Evolutionary conservation across 1,284 basidiomycete genomes (phyloP).

Genomic region (Lignosus rhinocerotis): DNA sequence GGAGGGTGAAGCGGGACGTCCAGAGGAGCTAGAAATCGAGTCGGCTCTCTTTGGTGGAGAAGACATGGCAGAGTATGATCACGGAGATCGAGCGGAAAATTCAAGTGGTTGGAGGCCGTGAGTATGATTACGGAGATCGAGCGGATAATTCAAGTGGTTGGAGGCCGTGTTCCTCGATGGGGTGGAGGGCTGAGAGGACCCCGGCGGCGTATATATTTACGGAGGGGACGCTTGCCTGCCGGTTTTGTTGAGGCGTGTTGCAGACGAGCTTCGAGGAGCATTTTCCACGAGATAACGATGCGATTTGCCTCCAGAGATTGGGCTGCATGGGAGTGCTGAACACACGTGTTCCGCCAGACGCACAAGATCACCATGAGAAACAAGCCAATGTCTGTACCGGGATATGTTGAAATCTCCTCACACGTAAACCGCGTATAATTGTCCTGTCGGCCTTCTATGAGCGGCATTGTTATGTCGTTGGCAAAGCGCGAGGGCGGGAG

Average conservation of each 20-base stretch:
- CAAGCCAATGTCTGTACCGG: neutral
- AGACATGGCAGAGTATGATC: constrained; percentile 22
- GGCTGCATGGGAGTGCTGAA: constrained; percentile 17
- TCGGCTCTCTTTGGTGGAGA: constrained; percentile 21
- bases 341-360: constrained; percentile 29
- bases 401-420: neutral
- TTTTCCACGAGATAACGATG: constrained; percentile 24
- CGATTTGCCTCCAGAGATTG: constrained; percentile 26
- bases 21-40: constrained; percentile 8
- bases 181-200: constrained; percentile 7
- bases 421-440: neutral
- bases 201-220: constrained; percentile 28
- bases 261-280: constrained; percentile 19
- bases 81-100: constrained; percentile 11
- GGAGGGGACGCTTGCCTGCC: constrained; percentile 26
- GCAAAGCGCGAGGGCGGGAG: neutral
- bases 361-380: constrained; percentile 15
- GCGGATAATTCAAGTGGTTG: constrained; percentile 5
- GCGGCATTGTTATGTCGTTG: no score
- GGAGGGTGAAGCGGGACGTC: constrained; percentile 24
- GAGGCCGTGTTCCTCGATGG: constrained; percentile 22
- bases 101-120: constrained; percentile 9
- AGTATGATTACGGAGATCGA: constrained; percentile 14
- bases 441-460: no score
- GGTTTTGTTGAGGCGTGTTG: constrained; percentile 32